Evolutionary conservation across 352 stramenopile genomes (phyloP), one percentile per base, ranked within the genome.

Genomic region (Globisporangium paroecandrum): DNA sequence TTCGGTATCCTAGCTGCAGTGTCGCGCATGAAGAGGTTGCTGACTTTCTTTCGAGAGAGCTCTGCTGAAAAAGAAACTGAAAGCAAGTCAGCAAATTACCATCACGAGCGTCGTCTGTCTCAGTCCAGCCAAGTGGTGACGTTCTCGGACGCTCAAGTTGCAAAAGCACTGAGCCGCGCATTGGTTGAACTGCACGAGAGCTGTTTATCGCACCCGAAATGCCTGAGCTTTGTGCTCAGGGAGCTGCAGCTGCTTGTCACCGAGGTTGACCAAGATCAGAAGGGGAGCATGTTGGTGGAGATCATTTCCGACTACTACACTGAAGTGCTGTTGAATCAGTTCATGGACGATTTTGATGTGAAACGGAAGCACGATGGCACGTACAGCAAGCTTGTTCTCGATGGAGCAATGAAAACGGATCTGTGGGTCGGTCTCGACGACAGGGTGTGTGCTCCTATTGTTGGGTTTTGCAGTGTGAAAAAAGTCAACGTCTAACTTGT

Each of bases 1-100:
- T 80, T 79, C 25, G 82, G 82, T 0, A 85, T 90, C 38, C 72
- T 90, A 25, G 82, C 69, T 7, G 58, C 78, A 2, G 75, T 82
- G 20, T 69, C 73, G n/a, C 69, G 72, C 13, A 65, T 81, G 58
- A 83, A 76, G 46, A 62, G 68, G 1, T 22, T 83, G 47, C 36
- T 85, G 25, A 65, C 62, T 20, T 63, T 68, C 34, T 70, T 76
- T 65, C 61, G 66, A 32, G 77, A 82, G 27, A 75, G 62, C 20
- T 47, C 57, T 24, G 29, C 29, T 1, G 12, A 38, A 18, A 27
- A 29, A 18, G 27, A 66, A 25, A 27, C 24, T 12, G 7, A 13
- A 24, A 63, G 10, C 36, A 63, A 66, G 65, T 13, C 47, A 38
- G 53, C 12, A 13, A 55, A 62, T n/a, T 47, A 66, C 12, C 2